Percentiles rank a stretch among this genome's conserved stretches.
Conservation (phyloP, 2,329 filamentous ascomycete species). For the Knoxdaviesia capensis region DNA sequence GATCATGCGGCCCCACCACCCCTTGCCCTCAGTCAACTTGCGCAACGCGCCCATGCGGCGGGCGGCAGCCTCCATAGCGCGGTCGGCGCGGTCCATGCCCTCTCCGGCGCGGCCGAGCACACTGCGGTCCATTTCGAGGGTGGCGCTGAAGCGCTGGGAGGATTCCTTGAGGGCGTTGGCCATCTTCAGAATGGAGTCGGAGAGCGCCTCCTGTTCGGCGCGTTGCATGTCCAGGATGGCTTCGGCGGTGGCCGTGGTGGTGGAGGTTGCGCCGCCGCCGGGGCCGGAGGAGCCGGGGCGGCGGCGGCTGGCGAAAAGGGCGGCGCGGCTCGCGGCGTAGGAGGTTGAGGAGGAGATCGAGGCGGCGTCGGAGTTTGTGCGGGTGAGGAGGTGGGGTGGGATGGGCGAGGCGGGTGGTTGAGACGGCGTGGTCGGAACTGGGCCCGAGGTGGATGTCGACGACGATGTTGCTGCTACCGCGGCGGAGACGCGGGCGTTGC, state of each 20-base stretch:
- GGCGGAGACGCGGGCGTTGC: too few species aligned
- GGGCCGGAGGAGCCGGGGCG: too few species aligned
- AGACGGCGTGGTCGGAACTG: too few species aligned
- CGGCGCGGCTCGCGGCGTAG: too few species aligned
- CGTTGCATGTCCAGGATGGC: slow-evolving; percentile 58
- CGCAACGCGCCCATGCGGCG: slow-evolving; percentile 58
- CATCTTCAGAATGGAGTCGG: slow-evolving; percentile 61
- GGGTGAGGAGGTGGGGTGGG: too few species aligned
- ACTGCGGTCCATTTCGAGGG: slow-evolving; percentile 52
- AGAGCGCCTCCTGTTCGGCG: slow-evolving; percentile 64
- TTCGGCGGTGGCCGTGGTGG: slow-evolving; percentile 37
- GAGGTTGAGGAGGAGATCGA: too few species aligned
- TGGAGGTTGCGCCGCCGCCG: too few species aligned
- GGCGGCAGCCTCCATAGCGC: slow-evolving; percentile 56
- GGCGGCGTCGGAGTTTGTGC: too few species aligned
- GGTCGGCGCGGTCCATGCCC: slow-evolving; percentile 58
- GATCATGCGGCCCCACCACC: slow-evolving; percentile 69
- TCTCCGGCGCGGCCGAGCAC: slow-evolving; percentile 50
- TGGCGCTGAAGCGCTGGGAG: slow-evolving; percentile 48
- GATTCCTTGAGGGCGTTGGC: slow-evolving; percentile 59
- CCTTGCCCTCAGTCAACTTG: slow-evolving; percentile 70
- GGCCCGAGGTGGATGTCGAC: too few species aligned
- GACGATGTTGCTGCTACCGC: too few species aligned
- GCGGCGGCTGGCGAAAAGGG: too few species aligned
- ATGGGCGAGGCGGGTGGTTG: too few species aligned